These are phyloP conservation scores for Talaromyces nanjingensis DNA, from an alignment of 495 filamentous ascomycete species.

Conservation along the genomic window DNA sequence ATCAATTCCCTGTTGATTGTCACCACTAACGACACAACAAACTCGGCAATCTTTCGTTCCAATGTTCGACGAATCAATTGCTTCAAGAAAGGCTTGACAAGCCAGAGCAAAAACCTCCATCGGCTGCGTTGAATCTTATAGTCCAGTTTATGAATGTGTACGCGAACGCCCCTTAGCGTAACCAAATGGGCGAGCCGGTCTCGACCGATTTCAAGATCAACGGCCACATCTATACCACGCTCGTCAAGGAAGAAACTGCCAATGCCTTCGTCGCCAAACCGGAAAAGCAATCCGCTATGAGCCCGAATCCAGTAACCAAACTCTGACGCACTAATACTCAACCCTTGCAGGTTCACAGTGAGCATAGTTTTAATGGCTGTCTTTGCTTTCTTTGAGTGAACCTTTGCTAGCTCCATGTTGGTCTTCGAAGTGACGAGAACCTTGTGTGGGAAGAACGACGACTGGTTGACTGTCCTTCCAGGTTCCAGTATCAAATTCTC, in stretches of 20 bases:
- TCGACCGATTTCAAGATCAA: conserved; percentile 73
- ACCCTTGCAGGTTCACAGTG: conserved; percentile 67
- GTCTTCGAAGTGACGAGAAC: conserved; percentile 77
- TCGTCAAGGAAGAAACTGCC: conserved; percentile 79
- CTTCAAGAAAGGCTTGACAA: conserved; percentile 77
- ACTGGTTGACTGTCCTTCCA: conserved; percentile 72
- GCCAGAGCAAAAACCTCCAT: conserved; percentile 70
- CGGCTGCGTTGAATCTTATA: conserved; percentile 69
- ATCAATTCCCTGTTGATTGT: conserved; percentile 77
- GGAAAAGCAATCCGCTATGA: conserved; percentile 60
- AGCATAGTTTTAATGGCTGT: conserved; percentile 61
- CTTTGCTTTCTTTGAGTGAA: conserved; percentile 59
- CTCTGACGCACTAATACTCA: conserved; percentile 76
- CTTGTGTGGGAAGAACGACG: conserved; percentile 83
- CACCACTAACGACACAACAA: conserved; percentile 61
- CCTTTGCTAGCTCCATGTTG: conserved; percentile 77
- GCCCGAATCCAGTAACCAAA: conserved; percentile 72
- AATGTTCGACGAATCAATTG: conserved; percentile 72
- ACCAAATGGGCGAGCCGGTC: conserved; percentile 73
- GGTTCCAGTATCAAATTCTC: conserved; percentile 91
- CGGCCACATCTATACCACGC: conserved; percentile 75
- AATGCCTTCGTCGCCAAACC: conserved; percentile 72
- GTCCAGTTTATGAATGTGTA: conserved; percentile 78
- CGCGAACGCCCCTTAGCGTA: conserved; percentile 64
- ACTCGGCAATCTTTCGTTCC: conserved; percentile 68